Evolutionary conservation across 257 asterid genomes (phyloP).

Genomic region (Euphrasia confusa): DNA sequence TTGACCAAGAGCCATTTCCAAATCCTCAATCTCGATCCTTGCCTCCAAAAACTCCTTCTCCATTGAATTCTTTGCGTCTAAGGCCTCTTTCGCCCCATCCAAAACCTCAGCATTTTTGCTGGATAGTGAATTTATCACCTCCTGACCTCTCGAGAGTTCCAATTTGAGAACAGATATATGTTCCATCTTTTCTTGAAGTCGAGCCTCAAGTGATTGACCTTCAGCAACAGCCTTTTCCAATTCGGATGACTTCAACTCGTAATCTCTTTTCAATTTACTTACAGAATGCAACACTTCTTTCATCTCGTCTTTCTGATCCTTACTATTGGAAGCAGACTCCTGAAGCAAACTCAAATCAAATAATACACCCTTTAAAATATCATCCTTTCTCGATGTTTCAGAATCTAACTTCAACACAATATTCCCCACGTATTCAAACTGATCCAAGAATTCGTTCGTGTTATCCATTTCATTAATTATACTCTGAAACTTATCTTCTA

Average conservation of each 20-base stretch:
- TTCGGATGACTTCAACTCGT: slow-evolving; percentile 41
- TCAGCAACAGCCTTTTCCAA: slow-evolving; percentile 53
- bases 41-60: slow-evolving; percentile 54
- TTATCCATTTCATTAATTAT: slow-evolving; percentile 40
- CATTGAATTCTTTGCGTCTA: slow-evolving; percentile 39
- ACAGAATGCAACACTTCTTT: slow-evolving; percentile 50
- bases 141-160: slow-evolving; percentile 39
- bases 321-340: slow-evolving; percentile 72
- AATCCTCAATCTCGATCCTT: slow-evolving; percentile 42
- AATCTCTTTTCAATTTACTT: slow-evolving; percentile 43
- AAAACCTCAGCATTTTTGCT: slow-evolving; percentile 46
- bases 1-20: slow-evolving; percentile 54
- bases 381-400: slow-evolving; percentile 68
- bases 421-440: slow-evolving; percentile 54
- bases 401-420: slow-evolving; percentile 51
- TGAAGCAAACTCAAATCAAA: slow-evolving; percentile 89
- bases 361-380: slow-evolving; percentile 62
- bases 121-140: slow-evolving; percentile 42
- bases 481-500: slow-evolving; percentile 39
- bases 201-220: slow-evolving; percentile 49
- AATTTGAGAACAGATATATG: slow-evolving; percentile 53
- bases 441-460: slow-evolving; percentile 36
- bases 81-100: slow-evolving; percentile 41
- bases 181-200: slow-evolving; percentile 48
- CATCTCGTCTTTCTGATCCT: slow-evolving; percentile 67